Percentiles rank a stretch among this genome's conserved stretches.
phyloP scores from a whole-genome alignment of 805 yeast species.

The Starmerella riodocensis region DNA sequence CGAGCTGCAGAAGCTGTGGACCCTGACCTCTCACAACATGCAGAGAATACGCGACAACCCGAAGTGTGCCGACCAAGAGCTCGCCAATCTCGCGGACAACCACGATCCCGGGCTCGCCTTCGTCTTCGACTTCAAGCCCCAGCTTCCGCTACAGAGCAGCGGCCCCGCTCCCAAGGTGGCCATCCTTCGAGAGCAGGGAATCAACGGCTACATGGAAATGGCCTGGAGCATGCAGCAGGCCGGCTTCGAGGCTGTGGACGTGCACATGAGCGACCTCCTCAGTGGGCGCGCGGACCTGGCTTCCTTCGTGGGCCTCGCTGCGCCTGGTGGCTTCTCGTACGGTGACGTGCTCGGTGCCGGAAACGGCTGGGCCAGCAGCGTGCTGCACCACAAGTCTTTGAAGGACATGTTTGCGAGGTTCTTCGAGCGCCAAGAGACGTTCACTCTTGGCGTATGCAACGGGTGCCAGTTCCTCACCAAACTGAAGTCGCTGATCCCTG shows the following conservation, averaged over 20 bases:
- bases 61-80: constrained; percentile 76
- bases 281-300: constrained; percentile 51
- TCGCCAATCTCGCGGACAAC: constrained; percentile 57
- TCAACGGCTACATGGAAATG: constrained; percentile 96
- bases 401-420: constrained; percentile 64
- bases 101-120: constrained; percentile 80
- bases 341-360: constrained; percentile 99
- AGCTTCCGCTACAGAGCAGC: constrained; percentile 24
- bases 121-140: constrained; percentile 56
- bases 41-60: constrained; percentile 94
- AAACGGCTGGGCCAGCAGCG: constrained; percentile 97
- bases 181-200: constrained; percentile 95
- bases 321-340: constrained; percentile 97
- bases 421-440: constrained; percentile 82
- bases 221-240: constrained; percentile 93
- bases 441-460: constrained; percentile 96
- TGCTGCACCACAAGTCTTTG: constrained; percentile 65
- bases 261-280: constrained; percentile 88
- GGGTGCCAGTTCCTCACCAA: constrained; percentile 94
- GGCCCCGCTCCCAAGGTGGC: constrained; percentile 65
- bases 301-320: constrained; percentile 84
- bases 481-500: constrained; percentile 77
- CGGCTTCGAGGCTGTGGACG: constrained; percentile 87
- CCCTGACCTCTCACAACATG: constrained; percentile 74
- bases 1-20: constrained; percentile 69